These are phyloP conservation scores for Xylariaceae sp. DNA, from an alignment of 2,329 filamentous ascomycete species.

Conservation along the genomic window DNA sequence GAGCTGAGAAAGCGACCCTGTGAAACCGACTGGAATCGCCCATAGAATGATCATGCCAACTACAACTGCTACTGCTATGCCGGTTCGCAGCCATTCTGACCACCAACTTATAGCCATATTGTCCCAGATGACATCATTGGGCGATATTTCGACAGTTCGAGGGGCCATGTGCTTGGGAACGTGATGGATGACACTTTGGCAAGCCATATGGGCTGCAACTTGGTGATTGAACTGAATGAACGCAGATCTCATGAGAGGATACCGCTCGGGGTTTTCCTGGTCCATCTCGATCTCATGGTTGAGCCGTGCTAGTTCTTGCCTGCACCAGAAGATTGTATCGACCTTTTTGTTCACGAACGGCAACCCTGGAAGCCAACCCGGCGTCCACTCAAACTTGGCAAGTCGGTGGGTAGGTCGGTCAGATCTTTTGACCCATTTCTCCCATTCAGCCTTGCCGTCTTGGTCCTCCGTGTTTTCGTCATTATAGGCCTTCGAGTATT, in stretches of 20 bases:
- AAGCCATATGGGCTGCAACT: slow-evolving; percentile 97
- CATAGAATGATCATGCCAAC: slow-evolving; percentile 82
- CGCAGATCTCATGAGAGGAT: slow-evolving; percentile 91
- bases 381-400: slow-evolving; percentile 62
- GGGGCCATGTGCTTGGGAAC: slow-evolving; percentile 93
- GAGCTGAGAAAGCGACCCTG: slow-evolving; percentile 81
- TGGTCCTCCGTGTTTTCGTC: slow-evolving; percentile 63
- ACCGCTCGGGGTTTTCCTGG: slow-evolving; percentile 83
- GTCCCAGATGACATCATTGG: slow-evolving; percentile 92
- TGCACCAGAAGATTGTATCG: slow-evolving; percentile 92
- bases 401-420: slow-evolving; percentile 86
- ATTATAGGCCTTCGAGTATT: slow-evolving; percentile 71
- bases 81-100: slow-evolving; percentile 80
- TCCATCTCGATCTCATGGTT: slow-evolving; percentile 93
- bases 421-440: slow-evolving; percentile 79
- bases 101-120: slow-evolving; percentile 98
- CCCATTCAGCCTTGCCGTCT: slow-evolving; percentile 75
- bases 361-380: slow-evolving; percentile 76
- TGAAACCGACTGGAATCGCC: slow-evolving; percentile 90
- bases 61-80: slow-evolving; percentile 69
- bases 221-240: slow-evolving; percentile 99
- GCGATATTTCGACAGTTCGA: slow-evolving; percentile 89
- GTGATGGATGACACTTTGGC: slow-evolving; percentile 89
- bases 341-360: slow-evolving; percentile 87
- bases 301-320: slow-evolving; percentile 82